Conservation (phyloP, 805 yeast species). For the Dipodascus geniculatus region DNA sequence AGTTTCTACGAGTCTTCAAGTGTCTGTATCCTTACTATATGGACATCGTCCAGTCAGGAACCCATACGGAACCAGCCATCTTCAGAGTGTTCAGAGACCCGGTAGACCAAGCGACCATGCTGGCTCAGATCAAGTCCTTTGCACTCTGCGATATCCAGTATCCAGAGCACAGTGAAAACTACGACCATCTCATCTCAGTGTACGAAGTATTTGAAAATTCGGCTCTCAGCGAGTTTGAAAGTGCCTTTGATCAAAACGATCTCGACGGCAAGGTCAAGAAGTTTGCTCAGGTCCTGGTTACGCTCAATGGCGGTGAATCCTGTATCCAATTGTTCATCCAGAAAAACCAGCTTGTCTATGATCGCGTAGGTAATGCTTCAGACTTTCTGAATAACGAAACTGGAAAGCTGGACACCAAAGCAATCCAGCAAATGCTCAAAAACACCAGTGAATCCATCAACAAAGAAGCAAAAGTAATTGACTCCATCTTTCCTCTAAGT, state of each 20-base stretch:
- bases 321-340: constrained; percentile 23
- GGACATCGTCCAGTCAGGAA: constrained; percentile 31
- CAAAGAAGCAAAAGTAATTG: constrained; percentile 29
- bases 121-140: constrained; percentile 31
- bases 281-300: constrained; percentile 23
- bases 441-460: constrained; percentile 29
- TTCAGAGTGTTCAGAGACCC: constrained; percentile 38
- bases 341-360: constrained; percentile 15
- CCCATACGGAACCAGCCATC: constrained; percentile 33
- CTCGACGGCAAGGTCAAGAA: constrained; percentile 27
- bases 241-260: constrained; percentile 38
- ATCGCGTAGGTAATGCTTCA: constrained; percentile 4
- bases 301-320: constrained; percentile 25
- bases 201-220: constrained; percentile 65
- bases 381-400: neutral
- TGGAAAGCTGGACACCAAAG: constrained; percentile 13
- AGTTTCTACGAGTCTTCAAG: constrained; percentile 22
- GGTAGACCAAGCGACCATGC: constrained; percentile 37
- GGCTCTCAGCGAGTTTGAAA: constrained; percentile 53
- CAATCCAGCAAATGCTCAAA: constrained; percentile 10
- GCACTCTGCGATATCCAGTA: constrained; percentile 26
- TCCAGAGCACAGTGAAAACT: constrained; percentile 25
- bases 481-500: constrained; percentile 32
- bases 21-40: constrained; percentile 33
- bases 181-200: constrained; percentile 36